These are phyloP conservation scores for Phytophthora niederhauseri DNA, from an alignment of 352 stramenopile species.

Conservation along the genomic window DNA sequence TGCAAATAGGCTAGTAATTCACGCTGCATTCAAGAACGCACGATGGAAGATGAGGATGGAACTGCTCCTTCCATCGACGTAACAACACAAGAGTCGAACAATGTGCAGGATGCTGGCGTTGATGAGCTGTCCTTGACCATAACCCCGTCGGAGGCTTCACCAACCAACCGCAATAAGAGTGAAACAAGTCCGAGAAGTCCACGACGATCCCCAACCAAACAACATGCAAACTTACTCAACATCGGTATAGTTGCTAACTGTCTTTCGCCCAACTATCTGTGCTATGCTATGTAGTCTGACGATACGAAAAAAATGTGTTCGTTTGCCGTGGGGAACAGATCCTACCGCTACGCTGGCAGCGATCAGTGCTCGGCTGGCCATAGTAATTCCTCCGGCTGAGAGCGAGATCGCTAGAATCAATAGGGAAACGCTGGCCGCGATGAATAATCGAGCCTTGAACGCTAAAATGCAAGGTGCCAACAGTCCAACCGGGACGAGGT, in stretches of 20 bases:
- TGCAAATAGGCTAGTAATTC: conserved; percentile 20
- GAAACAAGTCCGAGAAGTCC: conserved; percentile 28
- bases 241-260: conserved; percentile 32
- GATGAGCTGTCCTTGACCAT: conserved; percentile 17
- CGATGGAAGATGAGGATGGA: conserved; percentile 19
- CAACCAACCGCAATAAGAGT: conserved; percentile 3
- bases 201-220: conserved; percentile 33
- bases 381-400: conserved; percentile 60
- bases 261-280: not conserved
- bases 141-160: conserved; percentile 3
- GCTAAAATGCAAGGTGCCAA: conserved; percentile 14
- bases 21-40: not conserved
- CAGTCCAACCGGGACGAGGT: conserved; percentile 16
- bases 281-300: not conserved
- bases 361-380: conserved; percentile 65
- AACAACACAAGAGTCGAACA: not conserved
- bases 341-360: conserved; percentile 51
- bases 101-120: conserved; percentile 3
- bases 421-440: conserved; percentile 43
- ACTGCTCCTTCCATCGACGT: not conserved
- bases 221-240: conserved; percentile 42
- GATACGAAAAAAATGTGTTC: not conserved
- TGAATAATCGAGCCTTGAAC: conserved; percentile 28
- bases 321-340: conserved; percentile 27
- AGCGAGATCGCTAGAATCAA: conserved; percentile 79